Base-by-base conservation (phyloP, 768 basidiomycete species). In the Phylloporus sp. region DNA sequence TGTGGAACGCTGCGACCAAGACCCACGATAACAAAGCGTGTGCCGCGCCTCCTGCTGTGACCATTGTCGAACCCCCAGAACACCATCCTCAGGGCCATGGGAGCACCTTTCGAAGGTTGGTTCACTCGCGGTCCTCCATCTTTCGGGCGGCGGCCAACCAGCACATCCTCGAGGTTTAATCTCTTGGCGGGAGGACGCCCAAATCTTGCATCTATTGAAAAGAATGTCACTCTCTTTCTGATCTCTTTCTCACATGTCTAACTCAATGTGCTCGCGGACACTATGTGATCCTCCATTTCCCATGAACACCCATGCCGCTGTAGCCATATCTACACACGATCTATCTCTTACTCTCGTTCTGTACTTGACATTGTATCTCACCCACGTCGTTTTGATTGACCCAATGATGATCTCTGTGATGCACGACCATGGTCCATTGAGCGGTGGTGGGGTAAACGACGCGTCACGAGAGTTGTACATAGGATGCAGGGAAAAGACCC, bases 1-100 rank as follows among this genome's bases (percentile, higher is more conserved):
- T 87, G 81, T 86, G 84, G 81, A 85, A 77, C 28, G 80, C 77
- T 10, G 80, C 81, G 40, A 76, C 67, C 21, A 74, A 75, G 59
- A 54, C 52, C 3, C 64, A 60, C 34, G 66, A 72, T 47, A 65
- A 55, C 5, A 63, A 52, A 27, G 26, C 40, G 21, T 50, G 52
- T 14, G 31, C 34, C 11, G 51, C 23, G 2, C 55, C 54, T 22
- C 49, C 51, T 26, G 42, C 55, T 4, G 55, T 62, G 38, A 62
- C 56, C 27, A 54, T 57, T 28, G 56, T 62, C 23, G 69, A 67
- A 29, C 53, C 60, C 27, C 45, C 43, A 20, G 65, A 57, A 9
- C 53, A 54, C 10, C 55, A 62, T 44, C 48, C 53, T 36, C 60
- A 61, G 29, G 47, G 48, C 18, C 62, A 69, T 9, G 65, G 62